Evolutionary conservation across 768 basidiomycete genomes (phyloP), one percentile per base, ranked within the genome.

Genomic region (Mycena indigotica): DNA sequence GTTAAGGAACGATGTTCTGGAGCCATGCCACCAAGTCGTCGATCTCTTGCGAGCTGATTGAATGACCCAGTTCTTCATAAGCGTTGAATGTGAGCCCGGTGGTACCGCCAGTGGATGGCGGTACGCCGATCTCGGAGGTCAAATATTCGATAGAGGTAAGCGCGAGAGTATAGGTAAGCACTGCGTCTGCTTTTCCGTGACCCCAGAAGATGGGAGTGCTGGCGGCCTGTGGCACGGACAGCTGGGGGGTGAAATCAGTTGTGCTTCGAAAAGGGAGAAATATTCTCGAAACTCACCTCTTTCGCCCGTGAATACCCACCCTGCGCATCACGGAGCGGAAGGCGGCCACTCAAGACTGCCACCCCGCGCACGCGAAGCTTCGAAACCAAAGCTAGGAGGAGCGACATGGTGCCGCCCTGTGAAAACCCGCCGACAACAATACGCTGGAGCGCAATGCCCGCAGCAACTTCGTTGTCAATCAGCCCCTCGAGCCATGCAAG

Each of bases 361-460:
- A 80, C 57, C 1, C 80, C 80, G 2, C 66, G 80, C 6, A 80
- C 66, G 46, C 72, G 69, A 54, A 69, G 66, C 2, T 63, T 26
- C 15, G 60, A 72, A 3, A 69, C 75, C 45, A 82, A 55, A 15
- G 72, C 81, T 0, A 72, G 73, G 28, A 80, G 66, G 3, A 79
- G 65, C 12, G 77, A 68, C 51, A 83, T 73, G 5, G 76, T 77
- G 57, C 74, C 77, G 21, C 79, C 80, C 59, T 83, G 80, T 46
- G 71, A 75, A 62, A 82, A 80, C 8, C 82, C 82, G 10, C 82
- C 82, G 2, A 84, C 54, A 4, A 82, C 71, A 52, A 82, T 76
- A 52, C 77, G 70, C 38, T 72, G 69, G 26, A 74, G 65, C 13
- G 74, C 70, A 24, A 78, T 73, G 1, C 76, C 77, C 17, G 69